Conservation (phyloP, 192 early-diverging fungal species). For the Podila verticillata region DNA sequence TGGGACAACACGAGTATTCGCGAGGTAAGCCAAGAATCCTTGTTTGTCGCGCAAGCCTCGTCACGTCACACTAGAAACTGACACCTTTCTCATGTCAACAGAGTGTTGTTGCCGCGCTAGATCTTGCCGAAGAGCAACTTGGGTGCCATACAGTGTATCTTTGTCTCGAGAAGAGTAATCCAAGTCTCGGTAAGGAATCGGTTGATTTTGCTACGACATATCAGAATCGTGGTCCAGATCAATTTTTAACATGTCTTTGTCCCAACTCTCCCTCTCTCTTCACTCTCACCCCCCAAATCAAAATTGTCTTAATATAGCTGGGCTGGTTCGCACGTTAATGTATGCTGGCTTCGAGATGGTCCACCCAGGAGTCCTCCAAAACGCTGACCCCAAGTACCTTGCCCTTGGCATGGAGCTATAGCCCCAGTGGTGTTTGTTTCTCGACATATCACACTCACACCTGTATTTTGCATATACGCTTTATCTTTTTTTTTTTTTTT, state of each 20-base stretch:
- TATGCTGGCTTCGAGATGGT: slow-evolving; percentile 71
- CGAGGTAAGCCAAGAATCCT: slow-evolving; percentile 11
- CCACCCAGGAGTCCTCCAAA: slow-evolving; percentile 39
- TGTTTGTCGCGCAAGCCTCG: not conserved
- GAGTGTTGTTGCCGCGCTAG: slow-evolving; percentile 45
- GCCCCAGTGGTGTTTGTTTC: not conserved
- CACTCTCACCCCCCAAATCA: not conserved
- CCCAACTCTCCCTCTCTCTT: too few species aligned
- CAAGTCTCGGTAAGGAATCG: slow-evolving; percentile 17
- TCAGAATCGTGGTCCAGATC: not conserved
- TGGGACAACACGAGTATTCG: slow-evolving; percentile 49
- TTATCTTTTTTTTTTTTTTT: slow-evolving; percentile 3
- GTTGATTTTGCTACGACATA: not conserved
- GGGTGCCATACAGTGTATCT: slow-evolving; percentile 26
- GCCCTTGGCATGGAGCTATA: slow-evolving; percentile 41
- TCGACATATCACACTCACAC: not conserved
- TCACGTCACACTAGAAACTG: not conserved
- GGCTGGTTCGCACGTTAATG: slow-evolving; percentile 66
- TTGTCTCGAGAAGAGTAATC: slow-evolving; percentile 43
- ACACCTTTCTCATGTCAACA: not conserved
- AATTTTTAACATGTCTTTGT: not conserved
- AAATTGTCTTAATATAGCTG: slow-evolving; percentile 19
- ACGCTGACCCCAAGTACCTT: slow-evolving; percentile 39
- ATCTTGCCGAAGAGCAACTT: slow-evolving; percentile 45
- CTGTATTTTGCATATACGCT: not conserved